Conservation (phyloP, 306 rosid genomes). For the Ammopiptanthus mongolicus region DNA sequence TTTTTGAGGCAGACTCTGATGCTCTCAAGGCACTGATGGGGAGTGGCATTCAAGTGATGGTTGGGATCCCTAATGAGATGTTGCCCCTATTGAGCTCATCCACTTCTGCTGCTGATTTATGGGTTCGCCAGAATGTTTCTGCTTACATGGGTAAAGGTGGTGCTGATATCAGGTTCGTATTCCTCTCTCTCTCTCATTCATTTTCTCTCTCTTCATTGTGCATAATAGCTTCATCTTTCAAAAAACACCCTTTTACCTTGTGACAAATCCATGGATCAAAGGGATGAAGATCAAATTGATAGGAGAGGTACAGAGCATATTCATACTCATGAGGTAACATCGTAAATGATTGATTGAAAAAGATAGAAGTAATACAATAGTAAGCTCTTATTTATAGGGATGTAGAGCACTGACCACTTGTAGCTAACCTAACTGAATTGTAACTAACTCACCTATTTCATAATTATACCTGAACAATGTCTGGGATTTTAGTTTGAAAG, state of each 20-base stretch:
- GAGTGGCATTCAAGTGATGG: conserved; percentile 72
- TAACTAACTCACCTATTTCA: no score
- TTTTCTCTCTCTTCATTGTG: background rate
- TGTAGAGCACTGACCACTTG: no score
- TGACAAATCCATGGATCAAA: no score
- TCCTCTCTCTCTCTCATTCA: background rate
- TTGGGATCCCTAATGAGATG: conserved; percentile 91
- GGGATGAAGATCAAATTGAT: no score
- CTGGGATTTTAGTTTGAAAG: background rate
- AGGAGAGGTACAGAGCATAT: no score
- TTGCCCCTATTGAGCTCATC: conserved; percentile 54
- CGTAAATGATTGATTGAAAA: no score
- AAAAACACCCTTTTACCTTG: no score
- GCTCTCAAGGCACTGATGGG: conserved; percentile 57
- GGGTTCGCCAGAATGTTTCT: conserved; percentile 81
- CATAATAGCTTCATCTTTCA: background rate
- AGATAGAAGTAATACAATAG: no score
- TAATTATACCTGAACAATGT: background rate
- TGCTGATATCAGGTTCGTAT: conserved; percentile 73
- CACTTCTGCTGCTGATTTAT: conserved; percentile 61
- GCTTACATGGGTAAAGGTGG: conserved; percentile 64
- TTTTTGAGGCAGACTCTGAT: conserved; percentile 76
- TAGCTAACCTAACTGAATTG: no score
- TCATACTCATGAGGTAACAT: no score
- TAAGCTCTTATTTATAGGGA: no score